Percentiles rank a stretch among this genome's conserved stretches.
phyloP scores from a whole-genome alignment of 148 eudicot species.

The Fagopyrum esculentum region DNA sequence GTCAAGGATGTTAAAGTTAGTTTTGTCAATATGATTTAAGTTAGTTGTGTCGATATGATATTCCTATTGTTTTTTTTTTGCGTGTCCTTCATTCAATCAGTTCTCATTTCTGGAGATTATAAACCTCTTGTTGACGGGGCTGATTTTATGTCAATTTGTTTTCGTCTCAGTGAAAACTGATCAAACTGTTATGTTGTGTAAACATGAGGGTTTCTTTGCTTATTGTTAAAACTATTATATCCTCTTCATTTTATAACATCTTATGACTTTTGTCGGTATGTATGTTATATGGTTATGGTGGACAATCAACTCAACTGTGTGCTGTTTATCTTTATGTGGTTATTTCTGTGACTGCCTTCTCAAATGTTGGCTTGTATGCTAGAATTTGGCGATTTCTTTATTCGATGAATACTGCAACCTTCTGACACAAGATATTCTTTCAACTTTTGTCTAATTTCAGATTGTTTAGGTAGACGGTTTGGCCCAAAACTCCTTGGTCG shows the following conservation, averaged over 20 bases:
- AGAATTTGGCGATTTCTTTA: background rate
- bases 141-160: background rate
- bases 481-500: slow-evolving; percentile 84
- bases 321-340: background rate
- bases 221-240: background rate
- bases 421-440: background rate
- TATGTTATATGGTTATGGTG: background rate
- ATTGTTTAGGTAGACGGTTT: slow-evolving; percentile 90
- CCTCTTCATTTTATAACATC: background rate
- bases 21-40: background rate
- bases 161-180: background rate
- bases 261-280: background rate
- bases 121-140: background rate
- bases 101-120: background rate
- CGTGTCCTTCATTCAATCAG: no score
- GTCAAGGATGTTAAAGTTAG: background rate
- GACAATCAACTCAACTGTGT: background rate
- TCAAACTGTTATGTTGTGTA: background rate
- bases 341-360: background rate
- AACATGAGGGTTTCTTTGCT: background rate
- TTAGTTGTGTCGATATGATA: no score
- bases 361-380: background rate
- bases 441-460: slow-evolving; percentile 33
- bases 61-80: no score
- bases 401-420: background rate